These are phyloP conservation scores for Daldinia loculata DNA, from an alignment of 495 filamentous ascomycete genomes.

Conservation along the genomic window DNA sequence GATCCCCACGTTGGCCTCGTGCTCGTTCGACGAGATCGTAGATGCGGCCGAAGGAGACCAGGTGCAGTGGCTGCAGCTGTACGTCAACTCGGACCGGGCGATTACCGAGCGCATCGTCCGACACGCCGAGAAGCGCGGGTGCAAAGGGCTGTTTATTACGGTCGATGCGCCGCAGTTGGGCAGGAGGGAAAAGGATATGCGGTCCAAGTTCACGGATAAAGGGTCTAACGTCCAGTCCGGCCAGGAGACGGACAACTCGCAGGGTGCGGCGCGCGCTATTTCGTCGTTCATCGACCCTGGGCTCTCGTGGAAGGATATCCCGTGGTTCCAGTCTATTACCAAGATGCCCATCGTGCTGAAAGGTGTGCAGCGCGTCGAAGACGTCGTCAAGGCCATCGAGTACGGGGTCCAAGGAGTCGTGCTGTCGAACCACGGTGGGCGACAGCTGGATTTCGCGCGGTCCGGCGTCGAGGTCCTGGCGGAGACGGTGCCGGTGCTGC, in stretches of 20 bases:
- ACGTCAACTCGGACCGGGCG: constrained; percentile 95
- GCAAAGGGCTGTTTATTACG: constrained; percentile 97
- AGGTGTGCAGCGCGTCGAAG: constrained; percentile 95
- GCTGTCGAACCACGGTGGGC: constrained; percentile 94
- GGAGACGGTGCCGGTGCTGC: constrained; percentile 94
- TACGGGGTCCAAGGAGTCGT: constrained; percentile 89
- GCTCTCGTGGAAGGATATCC: constrained; percentile 92
- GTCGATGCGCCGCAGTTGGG: constrained; percentile 97
- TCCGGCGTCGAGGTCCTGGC: constrained; percentile 93
- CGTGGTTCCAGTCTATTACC: constrained; percentile 92
- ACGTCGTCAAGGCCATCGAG: constrained; percentile 87
- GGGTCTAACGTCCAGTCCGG: constrained; percentile 83
- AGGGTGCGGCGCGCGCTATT: constrained; percentile 90
- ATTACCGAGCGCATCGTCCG: constrained; percentile 90
- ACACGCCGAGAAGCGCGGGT: constrained; percentile 91
- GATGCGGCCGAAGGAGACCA: constrained; percentile 84
- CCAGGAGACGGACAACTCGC: constrained; percentile 80
- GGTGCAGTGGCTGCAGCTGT: constrained; percentile 96
- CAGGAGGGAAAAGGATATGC: constrained; percentile 94
- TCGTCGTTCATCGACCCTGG: constrained; percentile 94
- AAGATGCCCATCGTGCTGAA: constrained; percentile 97
- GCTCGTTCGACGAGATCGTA: constrained; percentile 95
- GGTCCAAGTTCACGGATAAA: constrained; percentile 85
- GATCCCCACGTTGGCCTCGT: constrained; percentile 98
- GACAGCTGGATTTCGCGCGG: constrained; percentile 93